phyloP scores from a whole-genome alignment of 176 grass and related monocot genomes.

The Triticum aestivum region DNA sequence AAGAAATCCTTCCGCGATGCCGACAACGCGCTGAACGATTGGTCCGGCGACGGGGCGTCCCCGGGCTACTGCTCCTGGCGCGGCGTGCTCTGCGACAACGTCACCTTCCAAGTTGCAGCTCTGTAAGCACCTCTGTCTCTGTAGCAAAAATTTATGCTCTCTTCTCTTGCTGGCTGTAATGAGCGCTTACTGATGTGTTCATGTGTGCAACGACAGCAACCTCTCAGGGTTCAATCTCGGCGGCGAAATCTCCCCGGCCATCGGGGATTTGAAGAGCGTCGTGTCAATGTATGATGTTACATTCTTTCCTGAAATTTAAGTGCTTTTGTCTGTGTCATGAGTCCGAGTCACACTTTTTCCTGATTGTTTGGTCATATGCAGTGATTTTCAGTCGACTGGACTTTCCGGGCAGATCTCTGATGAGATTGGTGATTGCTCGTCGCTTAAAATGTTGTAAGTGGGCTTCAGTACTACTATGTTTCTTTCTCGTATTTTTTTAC shows the following conservation, averaged over 20 bases:
- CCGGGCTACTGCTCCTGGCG: conserved; percentile 78
- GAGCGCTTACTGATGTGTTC: conserved; percentile 7
- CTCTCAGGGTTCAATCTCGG: conserved; percentile 77
- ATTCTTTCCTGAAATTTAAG: conserved; percentile 17
- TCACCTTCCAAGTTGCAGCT: conserved; percentile 71
- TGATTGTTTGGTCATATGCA: conserved; percentile 19
- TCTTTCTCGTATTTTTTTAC: background rate
- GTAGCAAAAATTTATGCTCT: too few species aligned
- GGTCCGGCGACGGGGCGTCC: conserved; percentile 44
- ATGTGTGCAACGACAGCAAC: conserved; percentile 54
- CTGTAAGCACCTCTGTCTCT: conserved; percentile 54
- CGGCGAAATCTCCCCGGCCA: conserved; percentile 82
- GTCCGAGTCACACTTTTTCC: background rate
- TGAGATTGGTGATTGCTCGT: conserved; percentile 92
- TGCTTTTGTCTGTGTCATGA: background rate
- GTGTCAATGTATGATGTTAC: conserved; percentile 58
- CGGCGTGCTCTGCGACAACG: conserved; percentile 88
- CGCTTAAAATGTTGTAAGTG: conserved; percentile 65
- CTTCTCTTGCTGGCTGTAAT: background rate
- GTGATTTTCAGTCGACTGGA: conserved; percentile 77
- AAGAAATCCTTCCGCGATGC: conserved; percentile 95
- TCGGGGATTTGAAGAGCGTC: conserved; percentile 72
- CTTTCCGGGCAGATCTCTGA: conserved; percentile 88
- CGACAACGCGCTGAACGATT: conserved; percentile 81
- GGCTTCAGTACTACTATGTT: background rate